Evolutionary conservation across 495 filamentous ascomycete species (phyloP), one percentile per base, ranked within the genome.

Genomic region (Lophiotrema nucula): DNA sequence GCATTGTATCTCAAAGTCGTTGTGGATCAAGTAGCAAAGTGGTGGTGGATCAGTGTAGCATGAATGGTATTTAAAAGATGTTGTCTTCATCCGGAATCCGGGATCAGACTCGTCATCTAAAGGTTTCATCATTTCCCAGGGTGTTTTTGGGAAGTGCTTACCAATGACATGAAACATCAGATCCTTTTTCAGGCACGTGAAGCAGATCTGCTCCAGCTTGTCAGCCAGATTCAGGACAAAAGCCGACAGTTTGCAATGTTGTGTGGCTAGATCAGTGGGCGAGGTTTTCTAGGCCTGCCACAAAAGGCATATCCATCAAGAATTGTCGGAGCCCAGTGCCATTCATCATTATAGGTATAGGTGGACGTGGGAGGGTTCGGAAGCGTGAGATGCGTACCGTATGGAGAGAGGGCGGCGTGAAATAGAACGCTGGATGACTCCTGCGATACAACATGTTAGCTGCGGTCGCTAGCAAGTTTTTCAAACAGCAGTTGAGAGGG

Each of bases 271-370:
- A 80, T 97, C 93, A 98, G 93, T 91, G 88, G 92, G 89, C 91
- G 83, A 96, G 92, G 93, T 96, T 98, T 98, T 96, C 92, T 96
- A 97, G 90, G 93, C 92, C 92, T 95, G 90, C 89, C 92, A 71
- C 90, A 89, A 89, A 83, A 79, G 90, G 90, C 89, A 77, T 93
- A 76, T 96, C 89, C 84, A 73, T 91, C 88, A 90, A 78, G 74
- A 76, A 74, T 76, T 56, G 74, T 97, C 92, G 90, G 92, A 96
- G 93, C 95, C 93, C 93, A 98, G 93, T 98, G 93, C 92, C 92
- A 80, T 89, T 95, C 92, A 97, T 98, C 92, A 89, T 87, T 67
- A 23, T 67, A 56, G 69, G 37, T 38, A 28, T 44, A 41, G 11
- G 46, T 12, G 35, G 19, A 22, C n/a, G 23, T 12, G 53, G 22